phyloP scores from a whole-genome alignment of 2,329 filamentous ascomycete genomes.

The Exophiala sp. region DNA sequence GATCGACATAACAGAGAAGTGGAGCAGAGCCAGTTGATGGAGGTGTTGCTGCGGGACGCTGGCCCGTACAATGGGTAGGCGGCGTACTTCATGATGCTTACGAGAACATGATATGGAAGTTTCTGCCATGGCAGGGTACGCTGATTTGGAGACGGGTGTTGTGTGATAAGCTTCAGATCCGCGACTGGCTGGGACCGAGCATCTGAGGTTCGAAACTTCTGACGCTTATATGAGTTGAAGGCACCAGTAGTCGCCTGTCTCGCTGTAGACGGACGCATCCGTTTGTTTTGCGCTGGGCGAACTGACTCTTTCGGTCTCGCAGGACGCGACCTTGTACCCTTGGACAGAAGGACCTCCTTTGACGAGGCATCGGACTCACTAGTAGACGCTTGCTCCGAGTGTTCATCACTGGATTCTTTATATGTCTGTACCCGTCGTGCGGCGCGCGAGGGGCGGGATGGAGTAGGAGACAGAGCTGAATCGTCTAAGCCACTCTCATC shows the following conservation, averaged over 20 bases:
- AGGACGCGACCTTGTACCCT: conserved; percentile 1
- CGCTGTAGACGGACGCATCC: not conserved
- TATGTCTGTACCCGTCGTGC: conserved; percentile 19
- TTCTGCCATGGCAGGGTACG: conserved; percentile 52
- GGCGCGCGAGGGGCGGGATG: conserved; percentile 11
- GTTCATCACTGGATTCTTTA: conserved; percentile 16
- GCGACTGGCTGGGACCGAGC: not conserved
- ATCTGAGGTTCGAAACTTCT: conserved; percentile 6
- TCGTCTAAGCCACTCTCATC: conserved; percentile 15
- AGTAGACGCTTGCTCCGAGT: conserved; percentile 1
- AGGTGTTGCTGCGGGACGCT: conserved; percentile 39
- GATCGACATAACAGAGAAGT: conserved; percentile 56
- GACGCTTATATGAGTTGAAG: conserved; percentile 17
- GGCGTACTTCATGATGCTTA: conserved; percentile 64
- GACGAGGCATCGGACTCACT: conserved; percentile 7
- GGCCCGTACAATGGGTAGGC: conserved; percentile 53
- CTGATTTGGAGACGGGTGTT: not conserved
- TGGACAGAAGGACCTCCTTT: not conserved
- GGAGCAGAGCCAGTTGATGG: conserved; percentile 59
- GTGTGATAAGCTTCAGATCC: not conserved
- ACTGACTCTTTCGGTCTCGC: not conserved
- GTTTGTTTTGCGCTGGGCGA: not conserved
- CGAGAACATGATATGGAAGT: conserved; percentile 63
- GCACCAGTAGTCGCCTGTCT: not conserved
- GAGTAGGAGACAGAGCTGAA: conserved; percentile 1